Conservation (phyloP, 1,284 basidiomycete genomes). For the Cerioporus squamosus region DNA sequence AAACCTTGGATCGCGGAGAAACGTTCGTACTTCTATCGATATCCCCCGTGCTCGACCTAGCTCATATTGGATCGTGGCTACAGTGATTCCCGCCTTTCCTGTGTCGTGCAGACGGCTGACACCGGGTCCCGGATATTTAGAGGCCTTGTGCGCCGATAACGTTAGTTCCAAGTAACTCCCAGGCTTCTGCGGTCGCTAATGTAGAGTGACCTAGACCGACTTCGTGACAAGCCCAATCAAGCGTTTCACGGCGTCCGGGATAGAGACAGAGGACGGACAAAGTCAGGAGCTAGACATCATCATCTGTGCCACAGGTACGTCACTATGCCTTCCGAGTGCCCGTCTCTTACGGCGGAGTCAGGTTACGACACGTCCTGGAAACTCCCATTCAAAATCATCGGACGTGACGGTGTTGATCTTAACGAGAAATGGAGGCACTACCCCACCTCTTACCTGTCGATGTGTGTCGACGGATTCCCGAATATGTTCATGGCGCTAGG, state of each 20-base stretch:
- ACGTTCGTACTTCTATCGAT: slow-evolving; percentile 37
- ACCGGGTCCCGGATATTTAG: slow-evolving; percentile 68
- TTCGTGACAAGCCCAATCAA: slow-evolving; percentile 43
- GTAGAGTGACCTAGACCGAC: slow-evolving; percentile 38
- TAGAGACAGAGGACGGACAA: slow-evolving; percentile 58
- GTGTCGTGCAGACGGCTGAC: slow-evolving; percentile 63
- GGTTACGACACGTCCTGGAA: slow-evolving; percentile 60
- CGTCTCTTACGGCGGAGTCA: background rate
- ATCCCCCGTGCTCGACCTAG: background rate
- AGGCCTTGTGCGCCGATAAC: slow-evolving; percentile 62
- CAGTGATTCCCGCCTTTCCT: slow-evolving; percentile 62
- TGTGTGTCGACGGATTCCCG: slow-evolving; percentile 63
- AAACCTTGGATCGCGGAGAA: slow-evolving; percentile 64
- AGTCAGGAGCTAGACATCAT: slow-evolving; percentile 61
- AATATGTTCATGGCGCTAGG: slow-evolving; percentile 63
- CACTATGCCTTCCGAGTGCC: background rate
- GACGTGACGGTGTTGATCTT: slow-evolving; percentile 51
- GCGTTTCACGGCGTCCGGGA: slow-evolving; percentile 53
- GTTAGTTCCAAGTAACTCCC: slow-evolving; percentile 36
- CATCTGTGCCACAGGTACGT: slow-evolving; percentile 34
- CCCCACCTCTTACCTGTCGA: slow-evolving; percentile 56
- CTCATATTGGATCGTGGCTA: background rate
- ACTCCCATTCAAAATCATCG: slow-evolving; percentile 55
- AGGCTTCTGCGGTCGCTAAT: background rate
- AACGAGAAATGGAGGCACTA: slow-evolving; percentile 55